phyloP scores from a whole-genome alignment of 768 basidiomycete species.

The Hydnum rufescens region DNA sequence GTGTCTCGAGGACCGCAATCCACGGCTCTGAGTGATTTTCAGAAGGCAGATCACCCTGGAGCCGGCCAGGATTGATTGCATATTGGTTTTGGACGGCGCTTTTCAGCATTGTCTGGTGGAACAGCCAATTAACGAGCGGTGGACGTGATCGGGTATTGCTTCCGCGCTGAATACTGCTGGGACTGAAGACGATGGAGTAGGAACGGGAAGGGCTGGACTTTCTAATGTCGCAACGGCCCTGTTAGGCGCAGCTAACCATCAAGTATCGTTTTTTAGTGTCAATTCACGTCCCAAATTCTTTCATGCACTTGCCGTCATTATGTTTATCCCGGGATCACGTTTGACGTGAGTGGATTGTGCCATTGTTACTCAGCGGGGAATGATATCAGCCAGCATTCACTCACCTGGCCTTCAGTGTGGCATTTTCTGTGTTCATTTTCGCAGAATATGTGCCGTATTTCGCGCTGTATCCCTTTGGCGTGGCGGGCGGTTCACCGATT shows the following conservation, averaged over 20 bases:
- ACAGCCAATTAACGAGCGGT: too few species aligned
- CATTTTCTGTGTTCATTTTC: conserved; percentile 89
- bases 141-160: too few species aligned
- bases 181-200: background rate
- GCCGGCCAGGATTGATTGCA: conserved; percentile 48
- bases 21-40: conserved; percentile 69
- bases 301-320: conserved; percentile 87
- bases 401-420: conserved; percentile 83
- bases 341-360: conserved; percentile 48
- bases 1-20: conserved; percentile 53
- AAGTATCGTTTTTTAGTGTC: conserved; percentile 29
- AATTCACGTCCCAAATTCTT: conserved; percentile 95
- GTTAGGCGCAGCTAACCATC: background rate
- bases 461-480: conserved; percentile 91
- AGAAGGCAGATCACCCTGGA: conserved; percentile 51
- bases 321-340: conserved; percentile 91
- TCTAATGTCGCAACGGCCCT: background rate
- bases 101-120: too few species aligned
- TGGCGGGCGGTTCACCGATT: conserved; percentile 83
- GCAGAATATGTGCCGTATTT: conserved; percentile 97
- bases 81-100: conserved; percentile 73
- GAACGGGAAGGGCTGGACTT: background rate
- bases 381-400: conserved; percentile 73
- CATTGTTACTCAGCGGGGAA: too few species aligned
- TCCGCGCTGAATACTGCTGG: too few species aligned